Percentiles rank a stretch among this genome's conserved stretches.
Conservation (phyloP, 2,329 filamentous ascomycete genomes). For the Penicillium sp. region DNA sequence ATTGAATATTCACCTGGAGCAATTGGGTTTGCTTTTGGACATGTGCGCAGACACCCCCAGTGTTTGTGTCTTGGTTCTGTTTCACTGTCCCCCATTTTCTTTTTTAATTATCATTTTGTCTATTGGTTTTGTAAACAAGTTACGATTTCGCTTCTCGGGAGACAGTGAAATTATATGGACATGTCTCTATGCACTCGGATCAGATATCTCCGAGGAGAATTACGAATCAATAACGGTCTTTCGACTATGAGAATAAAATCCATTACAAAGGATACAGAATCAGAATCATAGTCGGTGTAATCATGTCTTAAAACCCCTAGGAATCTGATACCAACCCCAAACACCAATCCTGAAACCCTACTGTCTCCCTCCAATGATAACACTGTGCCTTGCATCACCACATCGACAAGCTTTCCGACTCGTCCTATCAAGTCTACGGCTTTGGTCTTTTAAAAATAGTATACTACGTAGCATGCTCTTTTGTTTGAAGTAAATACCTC, state of each 20-base stretch:
- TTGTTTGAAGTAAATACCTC: neutral
- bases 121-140: constrained; percentile 26
- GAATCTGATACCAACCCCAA: neutral
- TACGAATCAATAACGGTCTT: constrained; percentile 4
- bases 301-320: neutral
- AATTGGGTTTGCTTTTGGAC: constrained; percentile 19
- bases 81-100: constrained; percentile 15
- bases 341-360: constrained; percentile 6
- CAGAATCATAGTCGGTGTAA: neutral
- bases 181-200: constrained; percentile 2
- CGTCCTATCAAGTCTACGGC: neutral
- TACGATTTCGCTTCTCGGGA: constrained; percentile 30
- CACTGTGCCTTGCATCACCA: neutral
- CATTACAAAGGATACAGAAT: neutral
- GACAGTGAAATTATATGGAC: constrained; percentile 7
- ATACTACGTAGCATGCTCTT: neutral
- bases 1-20: constrained; percentile 24
- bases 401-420: neutral
- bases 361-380: constrained; percentile 9
- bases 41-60: neutral
- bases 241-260: neutral
- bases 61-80: constrained; percentile 5
- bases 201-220: constrained; percentile 4
- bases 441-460: neutral
- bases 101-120: constrained; percentile 1